phyloP scores from a whole-genome alignment of 768 basidiomycete genomes.

The Lactarius psammicola region DNA sequence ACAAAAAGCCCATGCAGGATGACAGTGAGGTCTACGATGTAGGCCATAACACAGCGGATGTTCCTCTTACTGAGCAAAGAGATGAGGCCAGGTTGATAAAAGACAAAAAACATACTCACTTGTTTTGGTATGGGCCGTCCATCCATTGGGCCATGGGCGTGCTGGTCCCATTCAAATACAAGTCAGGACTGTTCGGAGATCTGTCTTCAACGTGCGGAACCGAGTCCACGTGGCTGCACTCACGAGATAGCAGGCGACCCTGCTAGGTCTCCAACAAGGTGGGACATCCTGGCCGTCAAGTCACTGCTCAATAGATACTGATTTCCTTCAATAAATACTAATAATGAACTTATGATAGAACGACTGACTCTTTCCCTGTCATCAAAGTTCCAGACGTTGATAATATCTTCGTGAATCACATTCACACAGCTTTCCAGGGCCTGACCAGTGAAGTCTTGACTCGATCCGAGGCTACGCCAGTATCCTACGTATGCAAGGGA shows the following conservation, averaged over 20 bases:
- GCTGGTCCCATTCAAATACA: too few species aligned
- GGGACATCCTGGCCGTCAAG: constrained; percentile 1
- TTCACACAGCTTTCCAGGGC: constrained; percentile 1
- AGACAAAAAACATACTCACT: too few species aligned
- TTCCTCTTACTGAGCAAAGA: not conserved
- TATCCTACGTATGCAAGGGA: constrained; percentile 1
- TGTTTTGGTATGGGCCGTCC: too few species aligned
- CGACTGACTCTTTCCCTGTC: not conserved
- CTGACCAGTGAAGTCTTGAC: not conserved
- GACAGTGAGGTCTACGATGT: constrained; percentile 18
- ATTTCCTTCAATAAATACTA: not conserved
- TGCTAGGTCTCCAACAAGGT: constrained; percentile 6
- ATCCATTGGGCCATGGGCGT: too few species aligned
- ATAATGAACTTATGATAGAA: not conserved
- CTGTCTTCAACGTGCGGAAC: too few species aligned
- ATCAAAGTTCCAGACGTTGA: constrained; percentile 6
- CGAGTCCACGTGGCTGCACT: too few species aligned
- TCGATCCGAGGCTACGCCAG: constrained; percentile 18
- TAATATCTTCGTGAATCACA: constrained; percentile 10
- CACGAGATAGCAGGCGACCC: too few species aligned
- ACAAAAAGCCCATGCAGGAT: not conserved
- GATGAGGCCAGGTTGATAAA: too few species aligned
- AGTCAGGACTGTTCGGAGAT: too few species aligned
- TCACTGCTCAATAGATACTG: constrained; percentile 9
- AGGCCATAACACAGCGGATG: constrained; percentile 11